Conservation (phyloP, 2,329 filamentous ascomycete species). For the Tolypocladium capitatum region DNA sequence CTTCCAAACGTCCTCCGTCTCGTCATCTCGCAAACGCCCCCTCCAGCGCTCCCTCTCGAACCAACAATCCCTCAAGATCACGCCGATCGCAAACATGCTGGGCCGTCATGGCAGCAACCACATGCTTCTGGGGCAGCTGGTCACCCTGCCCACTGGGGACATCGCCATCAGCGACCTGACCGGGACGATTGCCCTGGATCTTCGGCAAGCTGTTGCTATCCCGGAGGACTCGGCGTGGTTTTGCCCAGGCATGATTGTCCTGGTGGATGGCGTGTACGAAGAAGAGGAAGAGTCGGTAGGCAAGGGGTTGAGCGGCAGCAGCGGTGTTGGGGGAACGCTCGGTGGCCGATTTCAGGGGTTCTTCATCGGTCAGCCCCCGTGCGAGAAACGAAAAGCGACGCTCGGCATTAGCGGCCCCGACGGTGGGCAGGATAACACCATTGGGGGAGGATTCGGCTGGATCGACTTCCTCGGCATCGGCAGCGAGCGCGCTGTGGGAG, state of each 20-base stretch:
- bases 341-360: constrained; percentile 87
- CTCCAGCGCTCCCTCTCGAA: constrained; percentile 47
- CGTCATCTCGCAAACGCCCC: constrained; percentile 40
- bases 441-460: constrained; percentile 84
- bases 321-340: constrained; percentile 77
- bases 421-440: constrained; percentile 44
- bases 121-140: constrained; percentile 74
- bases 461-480: constrained; percentile 90
- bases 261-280: constrained; percentile 92
- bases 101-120: constrained; percentile 76
- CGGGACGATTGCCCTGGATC: constrained; percentile 73
- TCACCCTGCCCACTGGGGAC: constrained; percentile 66
- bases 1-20: constrained; percentile 73
- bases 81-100: constrained; percentile 62
- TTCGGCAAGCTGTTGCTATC: constrained; percentile 67
- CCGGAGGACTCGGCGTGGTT: constrained; percentile 86
- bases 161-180: constrained; percentile 77
- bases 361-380: constrained; percentile 82
- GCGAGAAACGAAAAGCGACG: constrained; percentile 69
- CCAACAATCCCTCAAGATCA: constrained; percentile 71
- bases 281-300: constrained; percentile 68
- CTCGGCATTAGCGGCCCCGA: constrained; percentile 55
- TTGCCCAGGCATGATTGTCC: constrained; percentile 86
- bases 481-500: constrained; percentile 71
- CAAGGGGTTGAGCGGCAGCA: constrained; percentile 59